phyloP scores from a whole-genome alignment of 345 rosid species.

The Eutrema yunnanense region DNA sequence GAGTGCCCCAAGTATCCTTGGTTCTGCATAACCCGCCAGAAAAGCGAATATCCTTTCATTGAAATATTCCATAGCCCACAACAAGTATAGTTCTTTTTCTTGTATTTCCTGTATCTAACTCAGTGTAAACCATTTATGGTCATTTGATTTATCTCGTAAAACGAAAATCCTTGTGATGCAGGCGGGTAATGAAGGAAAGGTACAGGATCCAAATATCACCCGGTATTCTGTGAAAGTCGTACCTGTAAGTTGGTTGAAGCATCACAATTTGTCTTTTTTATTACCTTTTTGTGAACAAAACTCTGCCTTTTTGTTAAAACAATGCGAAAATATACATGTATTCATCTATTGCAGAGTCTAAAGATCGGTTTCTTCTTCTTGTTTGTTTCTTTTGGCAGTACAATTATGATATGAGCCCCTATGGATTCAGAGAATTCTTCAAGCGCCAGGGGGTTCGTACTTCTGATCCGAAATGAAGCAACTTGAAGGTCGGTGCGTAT shows the following conservation, averaged over 20 bases:
- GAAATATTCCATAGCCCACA: conserved; percentile 88
- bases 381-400: conserved; percentile 41
- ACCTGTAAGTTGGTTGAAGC: conserved; percentile 51
- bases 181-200: conserved; percentile 64
- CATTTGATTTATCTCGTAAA: neutral
- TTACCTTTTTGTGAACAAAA: neutral
- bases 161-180: conserved; percentile 27
- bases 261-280: neutral
- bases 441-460: conserved; percentile 58
- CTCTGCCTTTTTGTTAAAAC: neutral
- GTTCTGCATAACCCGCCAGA: too few species aligned
- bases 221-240: conserved; percentile 79
- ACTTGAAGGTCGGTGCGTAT: neutral
- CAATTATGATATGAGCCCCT: conserved; percentile 71
- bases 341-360: neutral
- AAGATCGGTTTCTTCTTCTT: neutral
- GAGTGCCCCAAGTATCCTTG: too few species aligned
- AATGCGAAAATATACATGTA: neutral
- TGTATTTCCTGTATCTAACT: neutral
- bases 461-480: conserved; percentile 34
- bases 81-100: conserved; percentile 39
- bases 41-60: too few species aligned
- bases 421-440: conserved; percentile 94
- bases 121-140: neutral
- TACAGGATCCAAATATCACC: conserved; percentile 57